phyloP scores from a whole-genome alignment of 305 asterid species.

The Fraxinus platypoda region DNA sequence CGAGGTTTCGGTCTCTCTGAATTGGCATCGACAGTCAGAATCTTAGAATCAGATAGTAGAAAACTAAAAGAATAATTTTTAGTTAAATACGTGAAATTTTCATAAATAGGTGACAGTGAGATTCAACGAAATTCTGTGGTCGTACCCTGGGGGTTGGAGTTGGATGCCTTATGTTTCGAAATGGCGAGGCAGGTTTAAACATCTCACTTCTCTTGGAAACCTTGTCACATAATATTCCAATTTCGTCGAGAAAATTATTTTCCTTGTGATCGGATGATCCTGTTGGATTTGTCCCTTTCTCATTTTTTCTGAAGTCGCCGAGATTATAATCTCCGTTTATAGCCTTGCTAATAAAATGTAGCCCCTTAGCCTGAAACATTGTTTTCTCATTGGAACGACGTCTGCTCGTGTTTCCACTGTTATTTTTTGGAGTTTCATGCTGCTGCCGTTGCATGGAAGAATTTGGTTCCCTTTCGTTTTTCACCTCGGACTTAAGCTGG shows the following conservation, averaged over 20 bases:
- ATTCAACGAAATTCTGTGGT: background rate
- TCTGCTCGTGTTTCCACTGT: constrained; percentile 8
- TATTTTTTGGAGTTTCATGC: constrained; percentile 8
- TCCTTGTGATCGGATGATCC: constrained; percentile 34
- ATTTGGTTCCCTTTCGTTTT: constrained; percentile 37
- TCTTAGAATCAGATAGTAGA: background rate
- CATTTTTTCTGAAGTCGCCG: constrained; percentile 42
- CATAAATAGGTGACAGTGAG: background rate
- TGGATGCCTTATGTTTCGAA: constrained; percentile 56
- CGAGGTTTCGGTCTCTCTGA: constrained; percentile 61
- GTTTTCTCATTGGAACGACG: constrained; percentile 40
- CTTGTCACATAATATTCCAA: constrained; percentile 36
- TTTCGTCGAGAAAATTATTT: constrained; percentile 32
- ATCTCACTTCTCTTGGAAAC: constrained; percentile 39
- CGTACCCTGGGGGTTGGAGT: constrained; percentile 58
- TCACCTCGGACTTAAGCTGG: constrained; percentile 51
- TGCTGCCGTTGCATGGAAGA: constrained; percentile 36
- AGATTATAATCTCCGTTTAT: constrained; percentile 69
- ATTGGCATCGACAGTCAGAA: background rate
- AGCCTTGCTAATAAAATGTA: constrained; percentile 85
- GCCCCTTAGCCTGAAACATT: constrained; percentile 59
- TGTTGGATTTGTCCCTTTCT: constrained; percentile 33
- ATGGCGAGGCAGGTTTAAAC: constrained; percentile 52
- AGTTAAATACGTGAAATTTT: background rate
- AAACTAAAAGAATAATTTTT: background rate